A percentile compares a stretch with the other conserved stretches of the same genome.
phyloP scores from a whole-genome alignment of 345 rosid species.

The Citrus glauca region DNA sequence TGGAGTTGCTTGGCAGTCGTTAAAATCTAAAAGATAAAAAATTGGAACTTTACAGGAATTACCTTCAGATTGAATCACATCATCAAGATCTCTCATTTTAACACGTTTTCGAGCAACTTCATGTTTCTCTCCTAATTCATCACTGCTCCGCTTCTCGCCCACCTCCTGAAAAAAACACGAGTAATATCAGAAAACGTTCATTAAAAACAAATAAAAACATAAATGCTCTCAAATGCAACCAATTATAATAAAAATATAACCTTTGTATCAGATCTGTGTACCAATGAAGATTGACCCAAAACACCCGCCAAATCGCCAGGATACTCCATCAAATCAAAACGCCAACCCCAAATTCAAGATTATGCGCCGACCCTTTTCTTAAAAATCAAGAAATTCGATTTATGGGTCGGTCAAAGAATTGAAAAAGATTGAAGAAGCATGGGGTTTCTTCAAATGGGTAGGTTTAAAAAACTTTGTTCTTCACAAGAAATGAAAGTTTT shows the following conservation, averaged over 20 bases:
- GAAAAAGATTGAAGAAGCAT: neutral
- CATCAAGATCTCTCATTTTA: slow-evolving; percentile 32
- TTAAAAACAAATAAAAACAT: neutral
- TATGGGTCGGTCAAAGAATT: neutral
- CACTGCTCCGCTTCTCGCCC: neutral
- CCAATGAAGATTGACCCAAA: slow-evolving; percentile 6
- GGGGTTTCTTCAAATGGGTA: neutral
- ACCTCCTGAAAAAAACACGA: neutral
- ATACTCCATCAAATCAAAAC: slow-evolving; percentile 35
- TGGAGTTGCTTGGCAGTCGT: neutral
- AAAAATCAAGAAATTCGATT: neutral
- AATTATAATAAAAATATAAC: slow-evolving; percentile 11
- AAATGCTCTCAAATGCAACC: neutral
- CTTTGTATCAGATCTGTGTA: slow-evolving; percentile 34
- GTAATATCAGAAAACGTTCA: neutral
- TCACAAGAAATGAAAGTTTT: neutral
- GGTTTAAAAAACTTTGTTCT: neutral
- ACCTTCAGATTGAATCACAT: slow-evolving; percentile 29
- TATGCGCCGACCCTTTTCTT: neutral
- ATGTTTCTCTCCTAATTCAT: slow-evolving; percentile 1
- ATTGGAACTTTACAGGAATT: neutral
- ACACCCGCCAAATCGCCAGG: slow-evolving; percentile 12
- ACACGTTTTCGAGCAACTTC: slow-evolving; percentile 19
- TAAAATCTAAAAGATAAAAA: neutral
- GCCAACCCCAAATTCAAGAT: slow-evolving; percentile 23